Base-by-base conservation (phyloP, 164 flowering plant genomes). In the Macadamia tetraphylla region DNA sequence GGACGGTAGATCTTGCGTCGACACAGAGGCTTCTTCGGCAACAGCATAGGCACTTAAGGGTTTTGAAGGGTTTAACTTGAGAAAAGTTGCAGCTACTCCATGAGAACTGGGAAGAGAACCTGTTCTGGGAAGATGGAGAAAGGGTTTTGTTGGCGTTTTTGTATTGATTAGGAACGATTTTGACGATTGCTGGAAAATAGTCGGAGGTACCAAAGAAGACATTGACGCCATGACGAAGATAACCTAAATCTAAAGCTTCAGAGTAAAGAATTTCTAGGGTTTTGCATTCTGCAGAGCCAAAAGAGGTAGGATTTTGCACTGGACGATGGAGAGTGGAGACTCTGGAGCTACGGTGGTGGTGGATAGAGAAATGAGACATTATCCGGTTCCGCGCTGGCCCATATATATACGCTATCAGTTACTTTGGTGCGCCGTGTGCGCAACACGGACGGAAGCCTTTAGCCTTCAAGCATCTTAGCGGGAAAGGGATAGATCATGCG, bases 21-120 rank as follows among this genome's bases (percentile, higher is more conserved):
- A 51, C 7, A 73, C 81, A 5, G 85, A 32, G 10, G 80, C 72
- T 55, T 73, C 85, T 68, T 81, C 86, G 9, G 86, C 84, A 3
- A 79, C 88, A 29, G 81, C 87, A 32, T 23, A 70, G 11, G 75
- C 64, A 15, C 72, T 79, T 40, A 43, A 61, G 58, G 77, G 64
- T 40, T 61, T 56, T 40, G 52, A 74, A 46, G 64, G 64, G 46
- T 68, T 69, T 1, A 70, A 57, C 18, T 58, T 46, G 23, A 74
- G 29, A 17, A 70, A 63, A 6, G 52, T 35, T 44, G 55, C n/a
- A 6, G 60, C 17, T 31, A 71, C 56, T 1, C 63, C 60, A 14
- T 57, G 58, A 44, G 65, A 66, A 65, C 49, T 62, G 12, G 52
- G 67, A 58, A 55, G 31, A 46, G 31, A 65, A 52, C 65, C 62